Percentiles rank a stretch among this genome's conserved stretches.
Evolutionary conservation across 2,329 filamentous ascomycete genomes (phyloP).

Genomic region (Ophioceras dolichostomum): DNA sequence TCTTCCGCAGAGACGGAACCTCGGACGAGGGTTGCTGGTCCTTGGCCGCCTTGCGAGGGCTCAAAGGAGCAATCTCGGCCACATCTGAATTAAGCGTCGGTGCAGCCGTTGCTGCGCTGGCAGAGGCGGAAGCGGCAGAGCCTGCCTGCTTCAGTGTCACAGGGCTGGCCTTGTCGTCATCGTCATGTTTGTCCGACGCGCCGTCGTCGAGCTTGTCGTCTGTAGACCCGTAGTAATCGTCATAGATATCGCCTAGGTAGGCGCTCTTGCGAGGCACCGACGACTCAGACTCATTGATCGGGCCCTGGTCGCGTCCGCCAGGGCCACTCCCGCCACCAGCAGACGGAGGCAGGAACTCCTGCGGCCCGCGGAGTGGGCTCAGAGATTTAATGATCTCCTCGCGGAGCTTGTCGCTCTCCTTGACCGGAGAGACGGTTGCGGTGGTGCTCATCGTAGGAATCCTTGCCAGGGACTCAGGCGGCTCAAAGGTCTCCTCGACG

Average conservation of each 20-base stretch:
- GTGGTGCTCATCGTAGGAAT: slow-evolving; percentile 33
- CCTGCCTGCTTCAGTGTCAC: too few relatives aligned
- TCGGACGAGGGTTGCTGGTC: background rate
- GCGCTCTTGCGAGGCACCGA: slow-evolving; percentile 37
- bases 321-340: background rate
- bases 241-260: slow-evolving; percentile 54
- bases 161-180: too few relatives aligned
- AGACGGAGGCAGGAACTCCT: slow-evolving; percentile 1
- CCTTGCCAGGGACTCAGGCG: slow-evolving; percentile 23
- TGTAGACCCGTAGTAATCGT: slow-evolving; percentile 48
- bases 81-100: background rate
- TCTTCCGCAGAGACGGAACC: slow-evolving; percentile 8
- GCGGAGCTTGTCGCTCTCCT: slow-evolving; percentile 58
- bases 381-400: slow-evolving; percentile 66
- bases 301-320: too few relatives aligned
- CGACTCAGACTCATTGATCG: too few relatives aligned
- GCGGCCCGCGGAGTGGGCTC: slow-evolving; percentile 30
- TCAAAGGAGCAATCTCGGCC: background rate
- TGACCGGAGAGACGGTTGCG: slow-evolving; percentile 36
- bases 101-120: too few relatives aligned
- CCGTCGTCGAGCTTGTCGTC: slow-evolving; percentile 22
- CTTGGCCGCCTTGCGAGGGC: slow-evolving; percentile 1
- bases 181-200: too few relatives aligned
- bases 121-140: too few relatives aligned
- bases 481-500: slow-evolving; percentile 18